A percentile compares a stretch with the other conserved stretches of the same genome.
Evolutionary conservation across 768 basidiomycete genomes (phyloP).

Genomic region (Tulasnella sp.): DNA sequence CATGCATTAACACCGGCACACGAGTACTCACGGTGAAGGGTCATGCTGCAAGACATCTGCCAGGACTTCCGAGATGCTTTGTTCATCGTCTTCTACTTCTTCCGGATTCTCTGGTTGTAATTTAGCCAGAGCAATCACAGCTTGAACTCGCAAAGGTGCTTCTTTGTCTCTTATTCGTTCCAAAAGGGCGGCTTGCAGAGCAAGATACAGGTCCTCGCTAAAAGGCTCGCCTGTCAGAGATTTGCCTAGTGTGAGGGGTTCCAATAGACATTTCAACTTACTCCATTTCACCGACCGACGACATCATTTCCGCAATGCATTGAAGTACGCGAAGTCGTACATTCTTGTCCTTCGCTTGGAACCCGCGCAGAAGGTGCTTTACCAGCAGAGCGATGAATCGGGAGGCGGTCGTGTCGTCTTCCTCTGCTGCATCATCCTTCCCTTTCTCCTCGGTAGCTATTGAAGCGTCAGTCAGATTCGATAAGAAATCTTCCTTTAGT

Average conservation of each 20-base stretch:
- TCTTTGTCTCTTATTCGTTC: constrained; percentile 76
- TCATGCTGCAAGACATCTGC: constrained; percentile 59
- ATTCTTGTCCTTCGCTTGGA: constrained; percentile 75
- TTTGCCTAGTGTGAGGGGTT: not conserved
- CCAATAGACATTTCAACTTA: constrained; percentile 35
- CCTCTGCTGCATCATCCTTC: constrained; percentile 32
- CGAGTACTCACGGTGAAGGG: constrained; percentile 51
- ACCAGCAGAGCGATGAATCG: constrained; percentile 59
- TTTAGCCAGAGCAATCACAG: constrained; percentile 66
- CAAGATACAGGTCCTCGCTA: constrained; percentile 66
- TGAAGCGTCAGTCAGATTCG: too few species aligned
- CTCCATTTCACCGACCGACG: constrained; percentile 77
- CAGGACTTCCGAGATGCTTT: constrained; percentile 47
- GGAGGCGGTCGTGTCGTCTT: constrained; percentile 54
- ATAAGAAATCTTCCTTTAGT: not conserved
- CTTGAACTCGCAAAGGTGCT: constrained; percentile 59
- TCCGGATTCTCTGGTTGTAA: constrained; percentile 58
- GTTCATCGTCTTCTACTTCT: constrained; percentile 39
- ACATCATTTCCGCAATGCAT: constrained; percentile 67
- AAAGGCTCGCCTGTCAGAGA: not conserved
- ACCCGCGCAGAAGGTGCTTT: constrained; percentile 64
- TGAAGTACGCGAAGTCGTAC: constrained; percentile 73
- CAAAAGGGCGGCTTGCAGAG: constrained; percentile 51
- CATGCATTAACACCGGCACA: not conserved
- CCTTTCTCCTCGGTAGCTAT: constrained; percentile 30